Percentiles rank a stretch among this genome's conserved stretches.
phyloP scores from a whole-genome alignment of 208 protist species.

The Trypanosoma boissoni region DNA sequence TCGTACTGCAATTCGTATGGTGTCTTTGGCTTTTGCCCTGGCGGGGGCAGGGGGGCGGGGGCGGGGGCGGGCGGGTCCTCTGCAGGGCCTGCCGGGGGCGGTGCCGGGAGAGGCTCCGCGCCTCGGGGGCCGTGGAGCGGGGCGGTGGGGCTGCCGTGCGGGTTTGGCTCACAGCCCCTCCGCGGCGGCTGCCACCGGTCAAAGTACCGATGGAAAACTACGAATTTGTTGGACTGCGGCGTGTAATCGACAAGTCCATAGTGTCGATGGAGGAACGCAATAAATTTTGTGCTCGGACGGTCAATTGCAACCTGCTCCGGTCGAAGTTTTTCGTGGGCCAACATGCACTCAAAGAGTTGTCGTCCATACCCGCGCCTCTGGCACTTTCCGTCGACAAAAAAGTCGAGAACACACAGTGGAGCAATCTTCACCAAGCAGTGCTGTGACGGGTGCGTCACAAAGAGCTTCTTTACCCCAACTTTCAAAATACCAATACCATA shows the following conservation, averaged over 20 bases:
- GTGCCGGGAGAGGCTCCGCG: no score
- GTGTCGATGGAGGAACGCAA: conserved; percentile 86
- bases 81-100: not conserved
- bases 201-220: conserved; percentile 91
- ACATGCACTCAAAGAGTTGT: conserved; percentile 76
- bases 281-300: conserved; percentile 87
- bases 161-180: no score
- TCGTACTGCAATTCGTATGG: conserved; percentile 27
- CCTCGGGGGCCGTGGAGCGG: no score
- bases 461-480: conserved; percentile 88
- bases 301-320: conserved; percentile 87
- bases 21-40: conserved; percentile 9
- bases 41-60: not conserved
- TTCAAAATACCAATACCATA: conserved; percentile 87
- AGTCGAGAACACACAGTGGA: conserved; percentile 92
- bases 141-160: no score
- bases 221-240: conserved; percentile 92
- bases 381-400: conserved; percentile 86
- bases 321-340: conserved; percentile 31
- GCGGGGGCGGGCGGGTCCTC: not conserved
- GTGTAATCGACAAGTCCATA: conserved; percentile 73
- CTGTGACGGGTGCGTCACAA: conserved; percentile 61
- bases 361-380: conserved; percentile 87
- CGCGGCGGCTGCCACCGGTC: conserved; percentile 26
- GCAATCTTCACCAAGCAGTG: conserved; percentile 77